phyloP scores from a whole-genome alignment of 2,329 filamentous ascomycete species.

The Cercospora zeina region DNA sequence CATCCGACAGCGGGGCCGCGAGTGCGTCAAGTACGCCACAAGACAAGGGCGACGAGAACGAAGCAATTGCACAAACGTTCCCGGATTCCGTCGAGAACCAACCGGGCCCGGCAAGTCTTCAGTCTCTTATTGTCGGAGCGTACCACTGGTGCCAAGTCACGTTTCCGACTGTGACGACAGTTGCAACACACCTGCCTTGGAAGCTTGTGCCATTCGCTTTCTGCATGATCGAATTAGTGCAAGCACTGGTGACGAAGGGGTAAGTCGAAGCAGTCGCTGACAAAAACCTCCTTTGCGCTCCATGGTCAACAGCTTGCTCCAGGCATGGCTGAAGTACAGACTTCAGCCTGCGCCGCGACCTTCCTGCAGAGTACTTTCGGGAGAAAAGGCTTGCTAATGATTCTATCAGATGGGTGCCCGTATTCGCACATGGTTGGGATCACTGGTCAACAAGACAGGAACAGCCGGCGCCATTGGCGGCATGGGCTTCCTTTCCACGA shows the following conservation, averaged over 20 bases:
- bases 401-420: slow-evolving; percentile 58
- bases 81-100: slow-evolving; percentile 14
- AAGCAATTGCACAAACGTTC: background rate
- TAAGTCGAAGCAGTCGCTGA: background rate
- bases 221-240: slow-evolving; percentile 72
- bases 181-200: slow-evolving; percentile 65
- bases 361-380: too few relatives aligned
- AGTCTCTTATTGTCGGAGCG: slow-evolving; percentile 50
- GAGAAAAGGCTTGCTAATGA: background rate
- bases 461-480: slow-evolving; percentile 68
- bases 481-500: slow-evolving; percentile 70
- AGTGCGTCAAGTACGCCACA: slow-evolving; percentile 6
- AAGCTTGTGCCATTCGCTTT: slow-evolving; percentile 70
- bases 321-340: too few relatives aligned
- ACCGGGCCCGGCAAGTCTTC: slow-evolving; percentile 49
- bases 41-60: background rate
- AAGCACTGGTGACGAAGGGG: slow-evolving; percentile 70
- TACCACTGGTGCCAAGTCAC: slow-evolving; percentile 67
- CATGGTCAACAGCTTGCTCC: too few relatives aligned
- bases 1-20: background rate
- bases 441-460: slow-evolving; percentile 69
- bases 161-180: slow-evolving; percentile 68
- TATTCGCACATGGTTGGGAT: slow-evolving; percentile 73
- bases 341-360: too few relatives aligned
- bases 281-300: too few relatives aligned